Base-by-base conservation (phyloP, 495 filamentous ascomycete genomes). In the Xylaria nigripes region DNA sequence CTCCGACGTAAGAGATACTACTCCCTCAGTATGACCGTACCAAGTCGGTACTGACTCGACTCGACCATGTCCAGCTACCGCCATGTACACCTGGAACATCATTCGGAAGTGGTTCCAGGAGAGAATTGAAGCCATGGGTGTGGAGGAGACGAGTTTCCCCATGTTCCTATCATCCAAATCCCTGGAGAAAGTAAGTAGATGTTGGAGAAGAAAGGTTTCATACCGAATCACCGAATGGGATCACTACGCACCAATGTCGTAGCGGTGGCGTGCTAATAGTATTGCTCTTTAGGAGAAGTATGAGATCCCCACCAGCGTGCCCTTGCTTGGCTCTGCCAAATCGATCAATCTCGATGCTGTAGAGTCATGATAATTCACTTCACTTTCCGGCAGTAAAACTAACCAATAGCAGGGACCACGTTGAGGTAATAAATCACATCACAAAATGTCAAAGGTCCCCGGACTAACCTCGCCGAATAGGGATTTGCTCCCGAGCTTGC, bases 401-500 rank as follows among this genome's bases (percentile, higher is more conserved):
- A 12, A n/a, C 2, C 16, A 30, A 24, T 16, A 40, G 12, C 74
- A 96, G 96, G 79, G 87, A 89, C 55, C 94, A 98, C 65, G 85
- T 98, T 51, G 91, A 98, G 50, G 50, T 53, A 53, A 53, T 29
- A 0, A 24, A 6, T 19, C 6, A 25, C 13, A 29, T 12, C 29
- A 19, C 16, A 19, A n/a, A 27, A 19, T 19, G 21, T 19, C 16
- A 46, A 36, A 36, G 19, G 15, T 2, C 29, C 8, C 1, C 36
- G 15, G 30, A 34, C 50, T 53, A 53, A 53, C 13, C 22, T 38
- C 15, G 19, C 5, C 10, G 40, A 51, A 52, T 10, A 55, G 70
- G 94, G 94, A 23, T 97, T 97, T 69, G 92, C 91, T 51, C 90
- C 93, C 47, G 93, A 99, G 71, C 85, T 99, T 56, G 94, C 94